Evolutionary conservation across 345 rosid species (phyloP).

Genomic region (Hypericum perforatum): DNA sequence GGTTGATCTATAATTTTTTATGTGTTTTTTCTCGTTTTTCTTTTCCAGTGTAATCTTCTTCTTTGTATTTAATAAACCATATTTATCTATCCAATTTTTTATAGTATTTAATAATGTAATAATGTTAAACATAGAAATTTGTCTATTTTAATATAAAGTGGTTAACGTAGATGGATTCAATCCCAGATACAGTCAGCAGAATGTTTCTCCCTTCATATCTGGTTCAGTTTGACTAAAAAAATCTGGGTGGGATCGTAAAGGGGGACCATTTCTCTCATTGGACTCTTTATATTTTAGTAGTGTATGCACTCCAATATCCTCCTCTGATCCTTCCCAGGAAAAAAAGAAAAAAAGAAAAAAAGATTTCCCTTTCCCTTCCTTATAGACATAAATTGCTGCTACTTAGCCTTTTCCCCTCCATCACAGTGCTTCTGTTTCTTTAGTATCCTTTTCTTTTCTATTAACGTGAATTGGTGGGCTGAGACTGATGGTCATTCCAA

Average conservation of each 20-base stretch:
- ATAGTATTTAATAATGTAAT: no score
- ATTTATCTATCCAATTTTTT: no score
- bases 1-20: no score
- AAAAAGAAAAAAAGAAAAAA: background rate
- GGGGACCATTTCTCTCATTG: conserved; percentile 16
- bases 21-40: no score
- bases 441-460: background rate
- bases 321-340: conserved; percentile 11
- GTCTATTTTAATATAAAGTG: no score
- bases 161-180: conserved; percentile 24
- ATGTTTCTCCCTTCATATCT: conserved; percentile 4
- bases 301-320: conserved; percentile 13
- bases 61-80: no score
- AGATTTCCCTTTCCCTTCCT: conserved; percentile 2
- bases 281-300: conserved; percentile 17
- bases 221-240: conserved; percentile 35
- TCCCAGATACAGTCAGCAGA: conserved; percentile 13
- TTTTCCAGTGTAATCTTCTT: no score
- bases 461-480: background rate
- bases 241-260: background rate
- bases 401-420: conserved; percentile 3
- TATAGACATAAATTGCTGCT: background rate
- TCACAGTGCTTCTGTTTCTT: background rate
- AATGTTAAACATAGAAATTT: no score
- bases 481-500: background rate